Base-by-base conservation (phyloP, 164 flowering plant species). In the Buxus sempervirens region DNA sequence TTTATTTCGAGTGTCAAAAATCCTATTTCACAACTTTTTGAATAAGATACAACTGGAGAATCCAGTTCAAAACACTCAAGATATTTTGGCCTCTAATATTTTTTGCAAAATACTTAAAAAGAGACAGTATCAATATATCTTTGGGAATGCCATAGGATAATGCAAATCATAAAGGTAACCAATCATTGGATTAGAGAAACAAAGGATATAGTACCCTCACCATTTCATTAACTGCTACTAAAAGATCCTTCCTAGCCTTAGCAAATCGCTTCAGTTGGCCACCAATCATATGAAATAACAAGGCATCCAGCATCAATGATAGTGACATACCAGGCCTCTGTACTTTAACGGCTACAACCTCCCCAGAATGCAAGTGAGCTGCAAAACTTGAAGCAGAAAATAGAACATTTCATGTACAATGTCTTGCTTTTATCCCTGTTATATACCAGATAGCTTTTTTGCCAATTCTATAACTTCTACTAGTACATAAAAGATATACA, bases 311-410 rank as follows among this genome's bases (percentile, higher is more conserved):
- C 24, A 96, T 95, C 86, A 95, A 80, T 49, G 68, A 62, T 64
- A 77, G 89, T 18, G 88, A 76, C 93, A 95, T 91, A 27, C 96
- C 96, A 68, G 98, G 98, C 77, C 98, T 88, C 81, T 95, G 98
- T 49, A 95, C 98, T 80, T 95, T 95, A 73, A 95, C 97, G 71
- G 98, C 98, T 73, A 91, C 98, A 57, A 89, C 86, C 86, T 91
- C 97, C 73, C 98, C 97, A 77, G 97, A 81, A 79, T 84, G 90
- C 85, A 95, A 76, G 73, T 86, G 97, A 82, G 98, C 98, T 95
- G 90, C 90, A 90, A 80, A 53, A 81, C 82, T 84, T 85, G 77
- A 77, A 76, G 73, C 68, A 73, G 70, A 57, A 77, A 75, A 71
- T 38, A 58, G 68, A 71, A 36, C 71, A 72, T 75, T 79, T 59